Evolutionary conservation across 768 basidiomycete genomes (phyloP).

Genomic region (Russula compacta): DNA sequence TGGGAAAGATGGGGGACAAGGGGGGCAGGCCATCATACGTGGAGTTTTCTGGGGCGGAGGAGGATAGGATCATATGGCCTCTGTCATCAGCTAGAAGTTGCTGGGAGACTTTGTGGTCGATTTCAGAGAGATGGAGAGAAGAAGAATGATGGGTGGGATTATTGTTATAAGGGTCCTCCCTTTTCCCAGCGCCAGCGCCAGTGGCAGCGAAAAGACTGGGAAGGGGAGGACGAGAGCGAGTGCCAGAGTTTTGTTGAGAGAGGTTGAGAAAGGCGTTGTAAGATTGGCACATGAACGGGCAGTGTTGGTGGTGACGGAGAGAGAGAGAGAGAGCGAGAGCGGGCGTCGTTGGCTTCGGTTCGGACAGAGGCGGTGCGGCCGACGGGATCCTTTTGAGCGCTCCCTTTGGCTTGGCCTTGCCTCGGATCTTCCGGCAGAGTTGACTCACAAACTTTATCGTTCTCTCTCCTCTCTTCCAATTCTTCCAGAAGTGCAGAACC

Average conservation of each 20-base stretch:
- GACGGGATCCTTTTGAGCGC: too few species aligned
- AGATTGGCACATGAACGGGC: conserved; percentile 8
- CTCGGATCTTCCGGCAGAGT: too few species aligned
- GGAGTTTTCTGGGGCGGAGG: conserved; percentile 17
- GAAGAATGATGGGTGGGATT: not conserved
- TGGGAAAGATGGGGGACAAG: conserved; percentile 10
- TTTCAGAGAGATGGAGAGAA: not conserved
- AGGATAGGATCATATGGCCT: not conserved
- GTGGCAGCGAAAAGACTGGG: not conserved
- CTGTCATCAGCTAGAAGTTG: conserved; percentile 3
- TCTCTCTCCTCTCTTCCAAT: too few species aligned
- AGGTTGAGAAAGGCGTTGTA: not conserved
- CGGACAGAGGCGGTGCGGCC: too few species aligned
- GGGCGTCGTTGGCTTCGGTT: too few species aligned
- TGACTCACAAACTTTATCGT: too few species aligned
- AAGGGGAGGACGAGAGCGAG: conserved; percentile 7
- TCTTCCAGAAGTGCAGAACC: too few species aligned
- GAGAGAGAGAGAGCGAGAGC: not conserved
- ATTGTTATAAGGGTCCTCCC: not conserved
- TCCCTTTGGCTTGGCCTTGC: too few species aligned
- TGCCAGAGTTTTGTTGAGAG: not conserved
- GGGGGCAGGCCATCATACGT: conserved; percentile 6
- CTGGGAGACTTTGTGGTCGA: conserved; percentile 17
- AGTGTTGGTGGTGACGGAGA: not conserved
- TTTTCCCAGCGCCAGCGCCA: not conserved